Conservation (phyloP, 2,329 filamentous ascomycete genomes). For the Basipetospora sp. region DNA sequence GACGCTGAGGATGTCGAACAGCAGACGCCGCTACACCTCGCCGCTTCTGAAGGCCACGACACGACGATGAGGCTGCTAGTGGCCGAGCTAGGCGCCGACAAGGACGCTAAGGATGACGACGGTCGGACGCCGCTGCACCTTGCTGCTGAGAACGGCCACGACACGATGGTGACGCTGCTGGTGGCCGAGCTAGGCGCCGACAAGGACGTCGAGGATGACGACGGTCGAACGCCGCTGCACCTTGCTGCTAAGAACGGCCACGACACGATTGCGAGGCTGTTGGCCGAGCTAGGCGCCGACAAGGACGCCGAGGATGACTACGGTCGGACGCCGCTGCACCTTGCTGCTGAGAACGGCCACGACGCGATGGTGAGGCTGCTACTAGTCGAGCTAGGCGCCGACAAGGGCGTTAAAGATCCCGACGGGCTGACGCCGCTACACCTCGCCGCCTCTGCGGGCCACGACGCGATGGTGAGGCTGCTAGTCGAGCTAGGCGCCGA, state of each 20-base stretch:
- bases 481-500: background rate
- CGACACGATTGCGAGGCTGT: background rate
- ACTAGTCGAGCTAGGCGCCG: background rate
- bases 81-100: background rate
- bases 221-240: conserved; percentile 1
- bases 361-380: background rate
- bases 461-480: background rate
- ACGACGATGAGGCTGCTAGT: no score
- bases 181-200: background rate
- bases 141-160: background rate
- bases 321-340: conserved; percentile 1
- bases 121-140: background rate
- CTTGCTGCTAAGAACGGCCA: background rate
- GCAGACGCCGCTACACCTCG: no score
- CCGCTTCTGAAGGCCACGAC: no score
- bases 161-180: background rate
- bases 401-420: background rate
- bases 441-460: background rate
- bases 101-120: background rate
- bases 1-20: background rate
- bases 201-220: background rate
- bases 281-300: conserved; percentile 3
- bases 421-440: background rate
- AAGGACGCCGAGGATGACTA: conserved; percentile 3
- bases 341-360: background rate